Base-by-base conservation (phyloP, 805 yeast genomes). In the Pichia insulana region DNA sequence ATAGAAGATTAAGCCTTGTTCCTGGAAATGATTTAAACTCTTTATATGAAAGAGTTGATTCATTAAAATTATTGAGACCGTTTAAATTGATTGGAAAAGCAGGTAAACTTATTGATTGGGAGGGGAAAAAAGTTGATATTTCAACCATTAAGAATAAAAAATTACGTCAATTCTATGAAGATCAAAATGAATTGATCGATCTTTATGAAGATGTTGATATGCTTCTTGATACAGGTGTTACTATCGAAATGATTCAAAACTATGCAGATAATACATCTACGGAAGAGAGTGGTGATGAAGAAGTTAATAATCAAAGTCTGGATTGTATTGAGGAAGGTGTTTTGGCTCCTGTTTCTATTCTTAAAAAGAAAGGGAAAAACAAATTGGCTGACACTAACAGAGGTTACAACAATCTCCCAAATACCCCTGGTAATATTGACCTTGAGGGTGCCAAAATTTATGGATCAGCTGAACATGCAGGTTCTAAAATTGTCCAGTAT, bases 151-250 rank as follows among this genome's bases (percentile, higher is more conserved):
- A 56, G 36, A 60, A 53, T 18, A 56, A 48, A 33, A 42, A 50
- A 10, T 40, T 74, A 5, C 60, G 67, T 22, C 43, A 56, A 16
- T 82, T 63, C 57, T 83, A 84, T 59, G 58, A 59, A 34, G 55
- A 62, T 2, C 90, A 83, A 59, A 83, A 83, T 56, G 74, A 67
- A 34, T 55, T 78, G 40, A 74, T 83, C 40, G 73, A 69, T 19
- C 64, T 74, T 41, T 80, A 73, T 52, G 57, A 58, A 30, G 81
- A 74, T 44, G 75, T 83, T 20, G 94, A 83, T 55, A 64, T 67
- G 39, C 63, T 83, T 40, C 65, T 83, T 36, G 92, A 82, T 53
- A 74, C 85, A 4, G 88, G 88, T 1, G 70, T 83, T 44, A 83
- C 79, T 49, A 69, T 71, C 45, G 66, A 72, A 35, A 78, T 83